phyloP scores from a whole-genome alignment of 257 asterid genomes.

The Leonotis leonurus region DNA sequence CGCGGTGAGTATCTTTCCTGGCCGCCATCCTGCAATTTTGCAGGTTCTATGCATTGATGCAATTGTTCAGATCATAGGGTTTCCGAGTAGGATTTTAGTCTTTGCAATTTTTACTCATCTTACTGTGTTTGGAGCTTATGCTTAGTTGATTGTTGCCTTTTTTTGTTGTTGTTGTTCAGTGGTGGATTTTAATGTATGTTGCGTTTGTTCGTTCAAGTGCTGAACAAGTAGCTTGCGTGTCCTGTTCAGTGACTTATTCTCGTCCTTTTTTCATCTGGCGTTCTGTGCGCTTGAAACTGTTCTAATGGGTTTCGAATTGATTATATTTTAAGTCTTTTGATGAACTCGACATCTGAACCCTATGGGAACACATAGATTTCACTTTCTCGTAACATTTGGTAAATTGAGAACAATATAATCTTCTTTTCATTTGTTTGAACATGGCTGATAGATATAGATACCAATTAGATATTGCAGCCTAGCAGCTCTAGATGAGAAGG shows the following conservation, averaged over 20 bases:
- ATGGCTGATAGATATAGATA: background rate
- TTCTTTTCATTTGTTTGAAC: background rate
- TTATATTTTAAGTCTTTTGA: background rate
- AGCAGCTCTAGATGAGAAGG: background rate
- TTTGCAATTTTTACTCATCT: too few relatives aligned
- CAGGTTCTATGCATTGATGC: too few relatives aligned
- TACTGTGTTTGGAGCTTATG: too few relatives aligned
- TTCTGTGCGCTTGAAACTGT: background rate
- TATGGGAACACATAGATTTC: background rate
- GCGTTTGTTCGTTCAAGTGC: background rate
- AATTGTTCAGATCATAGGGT: too few relatives aligned
- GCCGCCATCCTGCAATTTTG: too few relatives aligned
- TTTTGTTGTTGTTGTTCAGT: background rate
- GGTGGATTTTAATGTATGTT: background rate
- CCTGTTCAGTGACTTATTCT: too few relatives aligned
- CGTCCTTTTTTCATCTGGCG: too few relatives aligned
- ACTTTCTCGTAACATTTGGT: background rate
- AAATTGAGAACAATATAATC: background rate
- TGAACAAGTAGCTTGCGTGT: too few relatives aligned
- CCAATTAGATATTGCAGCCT: background rate
- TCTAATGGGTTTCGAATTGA: background rate
- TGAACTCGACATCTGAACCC: background rate
- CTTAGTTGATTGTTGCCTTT: background rate
- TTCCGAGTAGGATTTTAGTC: too few relatives aligned
- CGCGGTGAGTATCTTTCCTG: too few relatives aligned